A percentile compares a stretch with the other conserved stretches of the same genome.
Conservation (phyloP, 208 protist genomes). For the Trypanosoma caninum region DNA sequence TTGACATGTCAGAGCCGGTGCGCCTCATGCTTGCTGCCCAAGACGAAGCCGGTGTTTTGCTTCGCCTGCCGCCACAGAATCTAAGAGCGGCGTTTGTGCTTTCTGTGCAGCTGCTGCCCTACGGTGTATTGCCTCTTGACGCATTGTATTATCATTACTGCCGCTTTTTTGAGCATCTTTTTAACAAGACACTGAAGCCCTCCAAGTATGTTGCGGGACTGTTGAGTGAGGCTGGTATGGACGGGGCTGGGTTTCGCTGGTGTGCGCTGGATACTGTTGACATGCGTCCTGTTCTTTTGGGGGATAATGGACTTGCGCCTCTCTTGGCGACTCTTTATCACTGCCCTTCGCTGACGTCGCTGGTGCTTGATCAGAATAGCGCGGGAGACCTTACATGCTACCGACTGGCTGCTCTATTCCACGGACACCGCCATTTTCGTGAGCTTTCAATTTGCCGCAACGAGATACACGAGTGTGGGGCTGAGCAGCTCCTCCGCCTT, state of each 20-base stretch:
- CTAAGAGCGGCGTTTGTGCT: conserved; percentile 19
- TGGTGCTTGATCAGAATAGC: conserved; percentile 63
- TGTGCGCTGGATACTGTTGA: conserved; percentile 40
- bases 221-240: conserved; percentile 4
- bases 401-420: conserved; percentile 60
- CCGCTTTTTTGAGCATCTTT: conserved; percentile 43
- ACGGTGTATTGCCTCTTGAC: conserved; percentile 61
- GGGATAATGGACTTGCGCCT: conserved; percentile 58
- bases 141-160: conserved; percentile 67
- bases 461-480: conserved; percentile 70
- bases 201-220: conserved; percentile 31
- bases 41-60: conserved; percentile 36
- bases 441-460: conserved; percentile 52
- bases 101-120: conserved; percentile 36
- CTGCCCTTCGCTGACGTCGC: conserved; percentile 45
- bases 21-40: conserved; percentile 29
- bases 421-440: conserved; percentile 52
- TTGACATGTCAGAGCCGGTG: conserved; percentile 49
- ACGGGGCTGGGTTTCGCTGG: conserved; percentile 36
- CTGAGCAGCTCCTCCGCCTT: conserved; percentile 67
- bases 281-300: conserved; percentile 57
- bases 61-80: conserved; percentile 25
- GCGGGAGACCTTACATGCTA: conserved; percentile 63
- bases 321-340: conserved; percentile 66
- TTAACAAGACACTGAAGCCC: conserved; percentile 36